Evolutionary conservation across 345 rosid species (phyloP).

Genomic region (Capsella bursapastoris): DNA sequence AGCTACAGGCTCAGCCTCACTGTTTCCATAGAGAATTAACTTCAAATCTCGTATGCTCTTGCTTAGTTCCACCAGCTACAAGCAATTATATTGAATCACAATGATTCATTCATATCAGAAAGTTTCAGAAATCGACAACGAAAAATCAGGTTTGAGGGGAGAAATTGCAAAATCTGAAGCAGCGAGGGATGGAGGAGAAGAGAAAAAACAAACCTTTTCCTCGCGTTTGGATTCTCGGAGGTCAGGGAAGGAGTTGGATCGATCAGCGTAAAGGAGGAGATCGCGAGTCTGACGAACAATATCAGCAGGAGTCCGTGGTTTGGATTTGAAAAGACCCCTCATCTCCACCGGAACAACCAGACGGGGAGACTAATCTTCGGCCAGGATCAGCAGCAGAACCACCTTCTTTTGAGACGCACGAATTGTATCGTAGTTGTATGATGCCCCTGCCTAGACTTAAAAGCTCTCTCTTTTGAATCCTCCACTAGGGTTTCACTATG

Average conservation of each 20-base stretch:
- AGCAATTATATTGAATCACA: not conserved
- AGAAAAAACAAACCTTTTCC: slow-evolving; percentile 54
- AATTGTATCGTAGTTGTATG: not conserved
- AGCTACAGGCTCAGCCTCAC: slow-evolving; percentile 90
- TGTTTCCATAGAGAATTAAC: slow-evolving; percentile 86
- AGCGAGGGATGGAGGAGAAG: too few species aligned
- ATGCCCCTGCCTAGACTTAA: not conserved
- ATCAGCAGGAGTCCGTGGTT: slow-evolving; percentile 84
- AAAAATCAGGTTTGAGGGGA: not conserved
- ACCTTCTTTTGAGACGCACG: slow-evolving; percentile 39
- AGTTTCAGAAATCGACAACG: not conserved
- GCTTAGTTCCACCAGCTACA: slow-evolving; percentile 73
- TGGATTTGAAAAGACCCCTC: slow-evolving; percentile 88
- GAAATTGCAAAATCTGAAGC: not conserved
- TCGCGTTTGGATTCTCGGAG: slow-evolving; percentile 61
- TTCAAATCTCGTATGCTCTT: slow-evolving; percentile 87
- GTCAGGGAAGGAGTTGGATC: slow-evolving; percentile 45
- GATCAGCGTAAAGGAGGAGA: slow-evolving; percentile 65
- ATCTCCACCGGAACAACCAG: slow-evolving; percentile 42
- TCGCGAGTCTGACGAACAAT: slow-evolving; percentile 79
- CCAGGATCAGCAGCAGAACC: slow-evolving; percentile 23
- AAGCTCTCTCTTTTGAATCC: not conserved
- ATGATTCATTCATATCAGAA: not conserved
- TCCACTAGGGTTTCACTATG: slow-evolving; percentile 3
- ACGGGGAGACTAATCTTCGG: slow-evolving; percentile 6